phyloP scores from a whole-genome alignment of 202 grass and related monocot species.

The Zoysia matrella region DNA sequence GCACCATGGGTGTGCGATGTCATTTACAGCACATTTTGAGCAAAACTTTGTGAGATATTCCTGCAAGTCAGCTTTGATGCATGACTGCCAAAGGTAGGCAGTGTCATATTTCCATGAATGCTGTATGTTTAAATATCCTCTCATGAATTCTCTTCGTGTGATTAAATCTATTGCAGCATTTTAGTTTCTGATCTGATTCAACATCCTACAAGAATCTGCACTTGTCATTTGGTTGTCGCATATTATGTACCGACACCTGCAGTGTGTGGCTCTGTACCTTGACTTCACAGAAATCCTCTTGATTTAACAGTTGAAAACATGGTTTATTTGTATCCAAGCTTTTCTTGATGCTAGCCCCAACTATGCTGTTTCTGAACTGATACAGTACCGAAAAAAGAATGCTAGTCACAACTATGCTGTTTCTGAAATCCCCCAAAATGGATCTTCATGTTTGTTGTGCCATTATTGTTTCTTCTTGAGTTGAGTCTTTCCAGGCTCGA shows the following conservation, averaged over 20 bases:
- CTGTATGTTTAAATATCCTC: too few relatives aligned
- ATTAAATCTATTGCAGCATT: too few relatives aligned
- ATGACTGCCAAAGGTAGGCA: background rate
- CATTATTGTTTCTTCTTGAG: background rate
- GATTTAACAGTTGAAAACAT: background rate
- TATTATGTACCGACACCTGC: background rate
- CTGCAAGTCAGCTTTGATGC: background rate
- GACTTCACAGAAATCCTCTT: background rate
- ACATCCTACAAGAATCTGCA: too few relatives aligned
- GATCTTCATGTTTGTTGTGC: background rate
- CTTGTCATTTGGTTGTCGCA: background rate
- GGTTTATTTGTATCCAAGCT: background rate
- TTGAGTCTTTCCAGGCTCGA: background rate
- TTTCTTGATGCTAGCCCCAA: conserved; percentile 12
- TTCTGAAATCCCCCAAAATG: too few relatives aligned
- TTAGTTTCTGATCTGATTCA: too few relatives aligned
- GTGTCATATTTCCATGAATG: too few relatives aligned
- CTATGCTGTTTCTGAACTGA: background rate
- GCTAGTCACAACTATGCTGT: too few relatives aligned
- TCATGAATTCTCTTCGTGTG: too few relatives aligned
- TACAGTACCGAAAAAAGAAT: background rate
- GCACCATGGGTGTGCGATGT: background rate
- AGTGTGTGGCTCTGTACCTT: background rate
- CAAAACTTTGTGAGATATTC: background rate
- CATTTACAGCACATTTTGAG: background rate